Base-by-base conservation (phyloP, 352 stramenopile genomes). In the Pseudoperonospora humuli region DNA sequence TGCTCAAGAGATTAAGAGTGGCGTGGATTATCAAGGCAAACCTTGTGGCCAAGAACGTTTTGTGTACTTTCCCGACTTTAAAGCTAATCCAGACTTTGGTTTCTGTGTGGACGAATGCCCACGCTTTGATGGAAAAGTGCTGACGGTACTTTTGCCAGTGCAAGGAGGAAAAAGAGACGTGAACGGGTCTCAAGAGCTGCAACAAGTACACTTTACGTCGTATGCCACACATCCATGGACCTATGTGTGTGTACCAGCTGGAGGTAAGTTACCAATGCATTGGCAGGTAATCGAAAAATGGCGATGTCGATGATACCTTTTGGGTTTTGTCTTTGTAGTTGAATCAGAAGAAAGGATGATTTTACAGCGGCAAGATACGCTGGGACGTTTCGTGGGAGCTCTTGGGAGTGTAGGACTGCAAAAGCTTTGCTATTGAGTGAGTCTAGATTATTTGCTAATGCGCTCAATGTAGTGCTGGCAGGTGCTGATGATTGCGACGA, bases 31-130 rank as follows among this genome's bases (percentile, higher is more conserved):
- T 48, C 64, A 77, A 8, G 79, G 79, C 23, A 54, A 70, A 2
- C 38, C 67, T 20, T 92, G 79, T 50, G 72, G 61, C 10, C 5
- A n/a, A 2, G 52, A 49, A 18, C 49, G 54, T 7, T 84, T 79
- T 37, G 72, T 92, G 3, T 92, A 86, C 36, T 92, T 87, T 45
- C 79, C 79, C 3, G 72, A 87, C 29, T 74, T 78, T 31, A 39
- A 57, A 9, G 23, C 14, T 3, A 86, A 89, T 47, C 72, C 79
- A 11, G 79, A 92, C 44, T 92, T 92, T 67, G 79, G 79, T 3
- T 53, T 92, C 23, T 92, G 79, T 51, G 70, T 92, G 20, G 52
- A 70, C 20, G 15, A 40, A 13, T 92, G 79, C 58, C 76, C 76
- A 0, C 34, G 36, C 2, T 51, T 34, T 6, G 57, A 49, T 17